These are phyloP conservation scores for Oryza meyeriana DNA, from an alignment of 176 grass and related monocot genomes.

Conservation along the genomic window DNA sequence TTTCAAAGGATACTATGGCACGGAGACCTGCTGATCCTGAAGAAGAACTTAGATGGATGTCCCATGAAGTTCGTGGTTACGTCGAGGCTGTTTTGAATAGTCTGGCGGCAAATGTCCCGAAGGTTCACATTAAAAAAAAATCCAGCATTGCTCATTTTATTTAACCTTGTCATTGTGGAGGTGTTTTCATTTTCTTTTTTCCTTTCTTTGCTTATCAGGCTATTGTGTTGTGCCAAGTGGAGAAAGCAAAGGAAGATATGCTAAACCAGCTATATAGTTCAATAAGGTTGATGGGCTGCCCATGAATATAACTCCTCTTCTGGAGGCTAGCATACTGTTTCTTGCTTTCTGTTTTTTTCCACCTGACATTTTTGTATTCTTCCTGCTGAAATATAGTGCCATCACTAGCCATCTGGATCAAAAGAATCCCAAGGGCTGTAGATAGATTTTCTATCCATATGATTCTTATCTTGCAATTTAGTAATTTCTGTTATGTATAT, in stretches of 20 bases:
- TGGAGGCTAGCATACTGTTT: neutral
- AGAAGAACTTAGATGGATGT: conserved; percentile 99
- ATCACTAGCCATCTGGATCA: conserved; percentile 11
- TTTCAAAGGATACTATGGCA: conserved; percentile 59
- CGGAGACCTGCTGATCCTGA: conserved; percentile 94
- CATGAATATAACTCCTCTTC: conserved; percentile 14
- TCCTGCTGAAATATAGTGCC: neutral
- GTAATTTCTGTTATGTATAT: neutral
- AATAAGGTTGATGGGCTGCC: conserved; percentile 56
- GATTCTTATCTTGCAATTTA: neutral
- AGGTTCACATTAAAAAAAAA: conserved; percentile 47
- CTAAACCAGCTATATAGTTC: conserved; percentile 93
- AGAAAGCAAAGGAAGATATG: conserved; percentile 99
- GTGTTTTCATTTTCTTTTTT: neutral
- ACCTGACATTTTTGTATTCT: neutral
- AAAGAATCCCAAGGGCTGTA: neutral
- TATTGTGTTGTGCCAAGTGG: conserved; percentile 96
- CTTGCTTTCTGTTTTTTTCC: neutral
- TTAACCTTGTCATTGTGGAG: neutral
- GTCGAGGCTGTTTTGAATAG: conserved; percentile 97
- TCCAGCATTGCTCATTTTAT: neutral
- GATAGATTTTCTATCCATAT: neutral
- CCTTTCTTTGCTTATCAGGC: conserved; percentile 61
- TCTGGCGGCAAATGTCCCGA: conserved; percentile 93
- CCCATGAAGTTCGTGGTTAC: conserved; percentile 98